Base-by-base conservation (phyloP, 139 green algal genomes). In the Chlorella sorokiniana region DNA sequence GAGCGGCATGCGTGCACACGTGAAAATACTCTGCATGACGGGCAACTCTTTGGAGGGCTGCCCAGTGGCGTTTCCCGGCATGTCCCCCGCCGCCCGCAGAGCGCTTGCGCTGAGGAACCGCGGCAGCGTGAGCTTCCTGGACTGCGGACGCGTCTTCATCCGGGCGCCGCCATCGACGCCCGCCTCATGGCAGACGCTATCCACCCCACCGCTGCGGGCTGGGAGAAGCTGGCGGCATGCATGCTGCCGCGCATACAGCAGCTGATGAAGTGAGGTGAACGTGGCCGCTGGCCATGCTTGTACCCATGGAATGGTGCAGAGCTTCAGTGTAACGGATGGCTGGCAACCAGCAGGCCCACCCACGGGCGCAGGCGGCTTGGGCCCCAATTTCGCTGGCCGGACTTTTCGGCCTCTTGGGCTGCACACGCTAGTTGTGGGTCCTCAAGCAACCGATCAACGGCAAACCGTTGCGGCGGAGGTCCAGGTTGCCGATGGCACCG, bases 151-250 rank as follows among this genome's bases (percentile, higher is more conserved):
- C 16, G 29, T 69, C 1, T 79, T 79, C 37, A 35, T 79, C 23
- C 40, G 33, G 35, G 45, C 48, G 31, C 14, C 14, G 48, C 48
- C 48, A 78, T 79, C 37, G 25, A 69, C 29, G 25, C 31, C 18
- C 5, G 18, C 14, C 52, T 79, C 35, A 79, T 79, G 72, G 61
- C 72, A 0, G 72, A 79, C 11, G 72, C 72, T 14, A 59, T 79
- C n/a, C 72, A 79, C 72, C 72, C 72, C 38, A 79, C 72, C 27
- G 22, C 38, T 8, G 52, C 33, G 16, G 72, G 72, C 35, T 79
- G 72, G 72, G 72, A 79, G 16, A 63, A n/a, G 72, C 52, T 79
- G 52, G 72, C 72, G 6, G 27, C 25, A 20, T 79, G 72, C 72
- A 38, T 79, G 51, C n/a, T 48, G 72, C 52, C 48, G 56, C 18